These are phyloP conservation scores for Trichothecium roseum DNA, from an alignment of 2,329 filamentous ascomycete species.

Conservation along the genomic window DNA sequence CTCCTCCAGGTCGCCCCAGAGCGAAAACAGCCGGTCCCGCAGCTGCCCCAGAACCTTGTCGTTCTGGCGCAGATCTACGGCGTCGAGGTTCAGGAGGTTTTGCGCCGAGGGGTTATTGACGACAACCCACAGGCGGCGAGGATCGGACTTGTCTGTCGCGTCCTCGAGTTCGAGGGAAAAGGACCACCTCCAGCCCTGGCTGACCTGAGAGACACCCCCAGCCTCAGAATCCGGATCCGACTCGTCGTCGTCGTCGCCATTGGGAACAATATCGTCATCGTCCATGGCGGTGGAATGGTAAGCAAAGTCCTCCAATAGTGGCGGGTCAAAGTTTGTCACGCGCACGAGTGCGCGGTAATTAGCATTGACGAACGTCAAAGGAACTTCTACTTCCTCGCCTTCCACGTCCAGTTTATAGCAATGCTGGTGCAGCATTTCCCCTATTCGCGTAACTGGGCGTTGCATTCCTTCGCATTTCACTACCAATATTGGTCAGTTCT, in stretches of 20 bases:
- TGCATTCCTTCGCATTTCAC: conserved; percentile 36
- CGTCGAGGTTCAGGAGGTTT: conserved; percentile 36
- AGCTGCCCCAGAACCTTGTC: conserved; percentile 37
- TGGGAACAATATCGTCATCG: conserved; percentile 19
- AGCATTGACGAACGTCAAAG: conserved; percentile 64
- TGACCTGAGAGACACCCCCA: conserved; percentile 11
- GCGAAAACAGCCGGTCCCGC: conserved; percentile 59
- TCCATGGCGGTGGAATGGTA: conserved; percentile 41
- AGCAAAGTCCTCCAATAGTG: conserved; percentile 61
- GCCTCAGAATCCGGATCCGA: conserved; percentile 14
- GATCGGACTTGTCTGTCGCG: conserved; percentile 27
- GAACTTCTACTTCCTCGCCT: conserved; percentile 20
- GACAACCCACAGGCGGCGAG: conserved; percentile 51
- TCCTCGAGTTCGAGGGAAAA: conserved; percentile 76
- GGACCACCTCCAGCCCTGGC: conserved; percentile 64
- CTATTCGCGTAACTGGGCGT: conserved; percentile 22
- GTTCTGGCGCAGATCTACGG: conserved; percentile 45
- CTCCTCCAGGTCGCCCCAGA: conserved; percentile 85
- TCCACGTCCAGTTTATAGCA: conserved; percentile 32
- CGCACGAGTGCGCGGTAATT: conserved; percentile 61
- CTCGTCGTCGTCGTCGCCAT: conserved; percentile 14
- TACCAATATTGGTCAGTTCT: conserved; percentile 12
- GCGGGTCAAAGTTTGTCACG: conserved; percentile 74
- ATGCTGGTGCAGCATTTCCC: conserved; percentile 27
- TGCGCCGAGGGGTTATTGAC: conserved; percentile 50